phyloP scores from a whole-genome alignment of 805 yeast species.

The Pichia heedii region DNA sequence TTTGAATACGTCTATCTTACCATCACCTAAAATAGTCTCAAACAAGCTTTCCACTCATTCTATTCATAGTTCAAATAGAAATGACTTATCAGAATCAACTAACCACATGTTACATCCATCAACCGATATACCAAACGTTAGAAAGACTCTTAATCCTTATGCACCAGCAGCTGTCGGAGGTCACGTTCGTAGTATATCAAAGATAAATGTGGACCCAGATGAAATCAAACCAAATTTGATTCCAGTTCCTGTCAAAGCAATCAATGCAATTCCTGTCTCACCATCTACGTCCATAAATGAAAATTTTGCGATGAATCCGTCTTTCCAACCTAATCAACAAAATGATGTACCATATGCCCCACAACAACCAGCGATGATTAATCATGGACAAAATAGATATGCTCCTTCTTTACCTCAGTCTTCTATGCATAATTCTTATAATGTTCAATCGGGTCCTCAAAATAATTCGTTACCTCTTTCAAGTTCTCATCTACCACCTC shows the following conservation, averaged over 20 bases:
- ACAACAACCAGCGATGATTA: neutral
- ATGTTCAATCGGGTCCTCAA: neutral
- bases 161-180: conserved; percentile 27
- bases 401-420: neutral
- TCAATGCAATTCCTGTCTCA: conserved; percentile 4
- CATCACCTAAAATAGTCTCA: neutral
- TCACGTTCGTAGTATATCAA: conserved; percentile 21
- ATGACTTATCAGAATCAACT: neutral
- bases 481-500: neutral
- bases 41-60: neutral
- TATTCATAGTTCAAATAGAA: neutral
- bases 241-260: conserved; percentile 23
- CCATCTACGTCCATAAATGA: neutral
- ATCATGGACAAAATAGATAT: neutral
- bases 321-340: neutral
- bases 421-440: neutral
- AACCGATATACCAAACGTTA: neutral
- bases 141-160: conserved; percentile 21
- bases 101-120: neutral
- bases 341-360: neutral
- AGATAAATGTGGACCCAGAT: conserved; percentile 12
- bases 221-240: conserved; percentile 22
- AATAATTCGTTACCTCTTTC: no score
- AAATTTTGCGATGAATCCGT: neutral
- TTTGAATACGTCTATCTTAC: conserved; percentile 15